Evolutionary conservation across 2,329 filamentous ascomycete species (phyloP).

Genomic region (Coleophoma cylindrospora): DNA sequence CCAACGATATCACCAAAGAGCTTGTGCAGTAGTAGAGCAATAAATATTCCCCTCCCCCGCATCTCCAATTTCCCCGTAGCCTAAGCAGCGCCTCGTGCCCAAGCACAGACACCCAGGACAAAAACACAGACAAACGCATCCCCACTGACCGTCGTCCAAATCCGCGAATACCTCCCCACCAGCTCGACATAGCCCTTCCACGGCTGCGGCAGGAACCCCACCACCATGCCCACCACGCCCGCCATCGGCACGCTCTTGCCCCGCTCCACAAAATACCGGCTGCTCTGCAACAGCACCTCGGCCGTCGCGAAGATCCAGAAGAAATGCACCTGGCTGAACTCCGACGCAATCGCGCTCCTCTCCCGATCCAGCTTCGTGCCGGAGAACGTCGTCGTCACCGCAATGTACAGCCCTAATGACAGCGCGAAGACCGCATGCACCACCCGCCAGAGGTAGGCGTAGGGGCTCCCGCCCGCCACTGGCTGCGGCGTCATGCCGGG

Average conservation of each 20-base stretch:
- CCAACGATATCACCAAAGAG: too few species aligned
- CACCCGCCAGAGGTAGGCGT: conserved; percentile 61
- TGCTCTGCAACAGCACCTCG: conserved; percentile 67
- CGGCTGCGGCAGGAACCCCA: conserved; percentile 61
- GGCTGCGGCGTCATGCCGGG: conserved; percentile 21
- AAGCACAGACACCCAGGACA: conserved; percentile 48
- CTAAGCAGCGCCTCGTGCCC: conserved; percentile 15
- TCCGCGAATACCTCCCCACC: conserved; percentile 61
- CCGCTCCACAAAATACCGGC: conserved; percentile 65
- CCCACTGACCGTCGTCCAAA: conserved; percentile 65
- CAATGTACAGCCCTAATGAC: conserved; percentile 65
- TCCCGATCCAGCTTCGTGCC: conserved; percentile 57
- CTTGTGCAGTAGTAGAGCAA: too few species aligned
- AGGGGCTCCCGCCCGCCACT: conserved; percentile 32
- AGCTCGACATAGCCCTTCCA: conserved; percentile 57
- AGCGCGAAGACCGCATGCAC: conserved; percentile 70
- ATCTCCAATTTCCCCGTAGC: too few species aligned
- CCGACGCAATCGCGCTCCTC: background rate
- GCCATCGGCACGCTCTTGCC: conserved; percentile 44
- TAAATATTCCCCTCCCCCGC: too few species aligned
- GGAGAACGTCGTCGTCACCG: conserved; percentile 61
- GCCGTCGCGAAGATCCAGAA: conserved; percentile 80
- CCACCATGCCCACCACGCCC: conserved; percentile 59
- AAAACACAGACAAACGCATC: conserved; percentile 76
- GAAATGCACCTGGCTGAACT: conserved; percentile 38